These are phyloP conservation scores for Raphanus raphanistrum DNA, from an alignment of 345 rosid species.

Conservation along the genomic window DNA sequence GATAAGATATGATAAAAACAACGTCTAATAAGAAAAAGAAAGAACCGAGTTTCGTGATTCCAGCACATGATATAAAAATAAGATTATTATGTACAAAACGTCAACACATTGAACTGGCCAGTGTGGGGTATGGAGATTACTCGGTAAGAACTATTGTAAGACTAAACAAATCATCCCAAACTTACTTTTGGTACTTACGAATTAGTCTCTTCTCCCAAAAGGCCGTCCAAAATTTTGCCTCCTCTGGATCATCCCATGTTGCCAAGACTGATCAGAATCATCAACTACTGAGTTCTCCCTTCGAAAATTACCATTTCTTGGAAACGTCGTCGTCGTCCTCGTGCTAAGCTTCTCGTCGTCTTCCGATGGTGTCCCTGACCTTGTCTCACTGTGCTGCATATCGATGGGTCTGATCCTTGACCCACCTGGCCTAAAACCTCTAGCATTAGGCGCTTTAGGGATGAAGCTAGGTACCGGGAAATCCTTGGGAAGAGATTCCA, in stretches of 20 bases:
- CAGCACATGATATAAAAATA: neutral
- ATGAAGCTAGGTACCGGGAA: constrained; percentile 50
- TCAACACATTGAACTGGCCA: constrained; percentile 13
- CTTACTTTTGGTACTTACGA: neutral
- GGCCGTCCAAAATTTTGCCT: constrained; percentile 52
- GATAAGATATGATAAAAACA: constrained; percentile 13
- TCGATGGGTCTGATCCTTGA: constrained; percentile 70
- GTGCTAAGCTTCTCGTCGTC: constrained; percentile 66
- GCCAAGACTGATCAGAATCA: constrained; percentile 74
- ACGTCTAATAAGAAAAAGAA: neutral
- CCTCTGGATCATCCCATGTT: constrained; percentile 57
- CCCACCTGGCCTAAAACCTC: constrained; percentile 73
- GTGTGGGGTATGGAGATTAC: neutral
- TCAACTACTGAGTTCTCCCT: constrained; percentile 59
- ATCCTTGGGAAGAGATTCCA: constrained; percentile 87
- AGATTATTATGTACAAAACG: constrained; percentile 27
- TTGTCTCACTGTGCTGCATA: constrained; percentile 60
- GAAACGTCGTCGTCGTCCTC: constrained; percentile 10
- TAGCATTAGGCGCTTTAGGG: constrained; percentile 57
- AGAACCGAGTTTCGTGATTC: neutral
- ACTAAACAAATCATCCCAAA: constrained; percentile 13
- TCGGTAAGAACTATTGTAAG: constrained; percentile 2
- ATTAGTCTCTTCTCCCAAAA: constrained; percentile 53
- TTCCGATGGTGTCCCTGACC: constrained; percentile 72
- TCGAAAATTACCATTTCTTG: constrained; percentile 64